phyloP scores from a whole-genome alignment of 306 rosid species.

The Casuarina glauca region DNA sequence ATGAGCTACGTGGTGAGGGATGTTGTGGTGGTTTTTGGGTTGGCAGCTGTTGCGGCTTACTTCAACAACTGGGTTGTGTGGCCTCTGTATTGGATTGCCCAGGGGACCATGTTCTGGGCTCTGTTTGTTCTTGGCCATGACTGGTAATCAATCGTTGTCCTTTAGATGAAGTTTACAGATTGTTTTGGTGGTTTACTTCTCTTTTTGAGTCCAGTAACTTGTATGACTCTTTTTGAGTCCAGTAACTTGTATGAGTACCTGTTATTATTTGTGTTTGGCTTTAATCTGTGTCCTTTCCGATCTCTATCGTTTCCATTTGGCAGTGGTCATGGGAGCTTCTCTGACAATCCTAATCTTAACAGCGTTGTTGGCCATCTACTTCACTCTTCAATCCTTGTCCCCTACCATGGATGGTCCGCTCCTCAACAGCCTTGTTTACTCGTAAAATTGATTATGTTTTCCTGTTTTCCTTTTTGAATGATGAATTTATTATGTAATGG shows the following conservation, averaged over 20 bases:
- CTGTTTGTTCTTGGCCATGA: constrained; percentile 99
- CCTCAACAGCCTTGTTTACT: background rate
- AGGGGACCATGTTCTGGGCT: constrained; percentile 99
- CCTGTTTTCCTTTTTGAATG: background rate
- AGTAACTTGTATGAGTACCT: background rate
- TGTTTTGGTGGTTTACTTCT: background rate
- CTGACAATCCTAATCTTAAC: constrained; percentile 65
- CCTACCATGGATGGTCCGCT: constrained; percentile 97
- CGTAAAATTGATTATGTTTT: background rate
- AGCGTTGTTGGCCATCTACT: constrained; percentile 87
- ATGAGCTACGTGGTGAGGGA: constrained; percentile 95
- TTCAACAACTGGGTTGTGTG: constrained; percentile 81
- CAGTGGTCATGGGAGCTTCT: constrained; percentile 99
- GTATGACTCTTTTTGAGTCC: background rate
- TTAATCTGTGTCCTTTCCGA: background rate
- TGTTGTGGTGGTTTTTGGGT: constrained; percentile 67
- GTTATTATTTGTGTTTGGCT: background rate
- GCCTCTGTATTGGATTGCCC: constrained; percentile 98
- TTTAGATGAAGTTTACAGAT: background rate
- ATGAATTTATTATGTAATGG: background rate
- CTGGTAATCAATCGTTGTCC: constrained; percentile 49
- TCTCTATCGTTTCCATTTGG: constrained; percentile 34
- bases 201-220: background rate
- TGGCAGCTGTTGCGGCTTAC: constrained; percentile 82
- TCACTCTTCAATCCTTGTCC: constrained; percentile 96